phyloP scores from a whole-genome alignment of 208 protist species.

The Leishmania tropica region DNA sequence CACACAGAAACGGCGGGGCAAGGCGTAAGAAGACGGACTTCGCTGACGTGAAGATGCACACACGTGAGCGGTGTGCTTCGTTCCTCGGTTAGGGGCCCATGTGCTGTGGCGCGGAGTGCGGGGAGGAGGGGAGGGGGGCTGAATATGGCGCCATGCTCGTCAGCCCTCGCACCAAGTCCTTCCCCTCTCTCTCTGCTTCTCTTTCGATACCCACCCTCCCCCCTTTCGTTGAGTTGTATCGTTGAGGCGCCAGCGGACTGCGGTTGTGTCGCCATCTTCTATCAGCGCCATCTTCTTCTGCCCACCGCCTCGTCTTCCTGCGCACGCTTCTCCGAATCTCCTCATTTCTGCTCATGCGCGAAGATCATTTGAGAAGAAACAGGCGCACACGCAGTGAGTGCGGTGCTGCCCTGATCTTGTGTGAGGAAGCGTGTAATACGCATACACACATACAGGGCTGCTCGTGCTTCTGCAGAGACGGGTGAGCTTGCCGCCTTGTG shows the following conservation, averaged over 20 bases:
- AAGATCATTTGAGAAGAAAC: not conserved
- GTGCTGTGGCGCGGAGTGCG: not conserved
- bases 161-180: not conserved
- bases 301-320: not conserved
- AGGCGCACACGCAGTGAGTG: not conserved
- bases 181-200: not conserved
- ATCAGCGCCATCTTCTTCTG: not conserved
- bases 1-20: not conserved
- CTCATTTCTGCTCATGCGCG: not conserved
- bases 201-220: not conserved
- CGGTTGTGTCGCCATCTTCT: not conserved
- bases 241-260: not conserved
- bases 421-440: not conserved
- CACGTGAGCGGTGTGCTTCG: not conserved
- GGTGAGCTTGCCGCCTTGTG: not conserved
- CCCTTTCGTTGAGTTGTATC: not conserved
- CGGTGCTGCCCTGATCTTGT: not conserved
- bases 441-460: not conserved
- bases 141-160: not conserved
- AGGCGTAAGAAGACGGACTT: not conserved
- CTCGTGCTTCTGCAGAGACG: not conserved
- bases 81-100: not conserved
- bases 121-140: not conserved
- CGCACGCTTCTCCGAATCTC: not conserved
- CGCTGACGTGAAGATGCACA: not conserved